These are phyloP conservation scores for Cyclostephanos tholiformis DNA, from an alignment of 108 stramenopile genomes.

Conservation along the genomic window DNA sequence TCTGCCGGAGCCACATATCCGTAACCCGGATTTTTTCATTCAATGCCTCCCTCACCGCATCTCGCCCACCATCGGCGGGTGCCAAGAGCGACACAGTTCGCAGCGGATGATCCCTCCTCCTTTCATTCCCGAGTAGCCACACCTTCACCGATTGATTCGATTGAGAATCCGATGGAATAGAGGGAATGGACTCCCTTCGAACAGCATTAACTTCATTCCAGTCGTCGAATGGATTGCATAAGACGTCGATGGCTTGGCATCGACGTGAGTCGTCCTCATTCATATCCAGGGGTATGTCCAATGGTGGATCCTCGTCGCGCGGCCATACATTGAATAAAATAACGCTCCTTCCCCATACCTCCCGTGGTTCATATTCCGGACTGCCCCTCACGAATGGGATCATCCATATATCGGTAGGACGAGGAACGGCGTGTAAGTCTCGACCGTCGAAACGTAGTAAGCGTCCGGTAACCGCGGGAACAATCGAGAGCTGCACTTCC, in stretches of 20 bases:
- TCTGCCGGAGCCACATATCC: constrained; percentile 30
- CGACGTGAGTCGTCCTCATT: constrained; percentile 11
- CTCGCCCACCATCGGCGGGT: constrained; percentile 32
- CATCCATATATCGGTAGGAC: constrained; percentile 75
- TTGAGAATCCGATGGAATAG: constrained; percentile 12
- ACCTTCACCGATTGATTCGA: constrained; percentile 57
- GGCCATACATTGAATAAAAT: constrained; percentile 83
- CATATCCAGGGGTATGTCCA: constrained; percentile 54
- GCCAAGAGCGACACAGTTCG: constrained; percentile 52
- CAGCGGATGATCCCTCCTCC: constrained; percentile 56
- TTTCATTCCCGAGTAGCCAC: constrained; percentile 73
- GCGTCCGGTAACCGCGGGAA: constrained; percentile 70
- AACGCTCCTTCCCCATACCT: constrained; percentile 71
- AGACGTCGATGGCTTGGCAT: not conserved
- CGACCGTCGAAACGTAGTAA: constrained; percentile 72
- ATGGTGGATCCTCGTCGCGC: constrained; percentile 52
- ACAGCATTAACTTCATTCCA: constrained; percentile 25
- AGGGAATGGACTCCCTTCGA: not conserved
- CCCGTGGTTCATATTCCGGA: constrained; percentile 49
- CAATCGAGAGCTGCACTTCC: constrained; percentile 50
- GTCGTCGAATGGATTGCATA: constrained; percentile 31
- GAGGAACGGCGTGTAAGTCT: constrained; percentile 76
- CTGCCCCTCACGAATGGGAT: constrained; percentile 63
- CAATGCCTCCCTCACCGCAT: constrained; percentile 31
- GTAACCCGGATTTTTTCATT: constrained; percentile 32